phyloP scores from a whole-genome alignment of 768 basidiomycete genomes.

The Auricularia sp. region DNA sequence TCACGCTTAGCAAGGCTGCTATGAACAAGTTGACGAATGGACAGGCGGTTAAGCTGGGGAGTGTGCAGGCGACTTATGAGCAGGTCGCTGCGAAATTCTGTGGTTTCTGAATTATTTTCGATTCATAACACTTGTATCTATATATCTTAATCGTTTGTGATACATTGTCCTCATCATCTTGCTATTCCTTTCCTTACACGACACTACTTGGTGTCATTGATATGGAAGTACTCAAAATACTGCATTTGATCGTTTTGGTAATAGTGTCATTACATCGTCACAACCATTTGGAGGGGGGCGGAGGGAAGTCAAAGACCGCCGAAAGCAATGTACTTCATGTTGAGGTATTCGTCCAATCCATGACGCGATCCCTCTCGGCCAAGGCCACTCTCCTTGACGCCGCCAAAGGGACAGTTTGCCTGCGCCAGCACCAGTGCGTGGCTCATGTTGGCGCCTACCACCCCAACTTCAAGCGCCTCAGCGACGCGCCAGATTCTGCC shows the following conservation, averaged over 20 bases:
- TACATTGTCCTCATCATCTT: no score
- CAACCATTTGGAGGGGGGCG: no score
- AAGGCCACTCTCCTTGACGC: constrained; percentile 81
- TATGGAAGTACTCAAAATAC: no score
- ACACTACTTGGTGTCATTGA: no score
- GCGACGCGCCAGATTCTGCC: constrained; percentile 91
- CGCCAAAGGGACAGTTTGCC: constrained; percentile 59
- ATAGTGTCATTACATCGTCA: no score
- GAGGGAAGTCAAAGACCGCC: constrained; percentile 43
- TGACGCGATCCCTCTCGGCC: constrained; percentile 77
- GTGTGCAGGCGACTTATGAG: constrained; percentile 5
- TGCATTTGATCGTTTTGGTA: no score
- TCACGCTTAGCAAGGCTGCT: constrained; percentile 11
- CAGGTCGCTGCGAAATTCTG: constrained; percentile 1
- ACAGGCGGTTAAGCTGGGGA: constrained; percentile 12
- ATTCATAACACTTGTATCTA: no score
- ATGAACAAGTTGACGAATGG: constrained; percentile 13
- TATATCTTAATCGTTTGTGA: no score
- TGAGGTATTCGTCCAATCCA: constrained; percentile 86
- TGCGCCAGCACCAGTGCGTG: not conserved
- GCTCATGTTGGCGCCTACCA: constrained; percentile 80
- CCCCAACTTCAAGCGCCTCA: constrained; percentile 89
- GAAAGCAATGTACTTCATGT: constrained; percentile 70
- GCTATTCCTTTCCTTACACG: no score
- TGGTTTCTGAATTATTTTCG: not conserved